Evolutionary conservation across 345 rosid species (phyloP), one percentile per base, ranked within the genome.

Genomic region (Brassica incana): DNA sequence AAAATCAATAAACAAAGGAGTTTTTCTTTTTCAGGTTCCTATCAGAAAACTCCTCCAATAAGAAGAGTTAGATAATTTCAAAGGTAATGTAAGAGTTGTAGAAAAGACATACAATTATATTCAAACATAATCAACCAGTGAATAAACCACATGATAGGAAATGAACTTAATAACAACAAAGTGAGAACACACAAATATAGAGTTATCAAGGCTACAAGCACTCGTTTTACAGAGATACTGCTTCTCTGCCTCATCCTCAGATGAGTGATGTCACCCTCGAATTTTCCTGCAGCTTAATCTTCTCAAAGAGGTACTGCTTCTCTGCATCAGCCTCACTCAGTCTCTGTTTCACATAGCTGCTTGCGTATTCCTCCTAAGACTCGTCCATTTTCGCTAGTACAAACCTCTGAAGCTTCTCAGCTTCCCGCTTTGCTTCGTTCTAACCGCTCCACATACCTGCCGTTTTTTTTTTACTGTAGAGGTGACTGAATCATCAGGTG

Each of bases 351-450:
- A 91, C 92, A 77, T 93, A 91, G 84, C 88, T 88, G 77, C 86
- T 93, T 30, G 97, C 94, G 61, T 90, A 95, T 78, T 95, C 99
- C 76, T 95, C 98, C 79, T 93, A 97, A 6, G 97, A 86, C 78
- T 91, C 91, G 32, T 92, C 97, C 12, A 88, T 85, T 83, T 92
- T 95, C 18, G 92, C 95, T 54, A 88, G 87, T 32, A 89, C 90
- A 64, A 95, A 90, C 82, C 97, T 87, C 79, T 90, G 91, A 80
- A 92, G 83, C 81, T 90, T 86, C 75, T 92, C 97, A 5, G 92
- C 95, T 62, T 95, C 97, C 64, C 90, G 90, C 77, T 91, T 95
- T 36, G 99, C 99, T 79, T 90, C 97, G 64, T 87, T 48, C 16
- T 14, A 48, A 48, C 16, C 16, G 56, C 56, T 48, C 16, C 16